These are phyloP conservation scores for Fomitopsis serialis DNA, from an alignment of 768 basidiomycete genomes.

Conservation along the genomic window DNA sequence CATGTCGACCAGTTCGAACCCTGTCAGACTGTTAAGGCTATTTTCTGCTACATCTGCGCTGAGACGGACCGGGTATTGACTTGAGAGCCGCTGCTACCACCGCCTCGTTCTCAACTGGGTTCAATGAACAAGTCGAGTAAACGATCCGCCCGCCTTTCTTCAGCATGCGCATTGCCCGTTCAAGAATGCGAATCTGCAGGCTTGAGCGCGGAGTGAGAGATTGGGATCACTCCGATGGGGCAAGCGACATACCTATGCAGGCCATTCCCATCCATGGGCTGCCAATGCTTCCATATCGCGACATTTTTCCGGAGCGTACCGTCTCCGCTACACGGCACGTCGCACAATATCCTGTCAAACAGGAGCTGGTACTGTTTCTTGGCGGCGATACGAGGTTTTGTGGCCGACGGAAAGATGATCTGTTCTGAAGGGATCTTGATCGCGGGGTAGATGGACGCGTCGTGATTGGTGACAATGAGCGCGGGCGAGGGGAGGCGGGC, in stretches of 20 bases:
- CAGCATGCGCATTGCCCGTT: conserved; percentile 89
- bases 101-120: conserved; percentile 96
- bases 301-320: conserved; percentile 94
- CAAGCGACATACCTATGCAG: conserved; percentile 66
- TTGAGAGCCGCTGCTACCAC: conserved; percentile 84
- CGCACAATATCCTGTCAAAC: conserved; percentile 93
- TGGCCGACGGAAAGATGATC: conserved; percentile 27
- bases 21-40: conserved; percentile 27
- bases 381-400: conserved; percentile 25
- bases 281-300: conserved; percentile 94
- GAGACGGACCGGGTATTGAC: conserved; percentile 53
- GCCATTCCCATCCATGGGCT: conserved; percentile 83
- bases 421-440: conserved; percentile 42
- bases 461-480: conserved; percentile 93
- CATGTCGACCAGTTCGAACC: conserved; percentile 77
- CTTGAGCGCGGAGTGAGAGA: conserved; percentile 32
- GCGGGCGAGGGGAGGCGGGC: conserved; percentile 88
- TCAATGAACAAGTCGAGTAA: conserved; percentile 96
- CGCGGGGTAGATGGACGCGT: conserved; percentile 81
- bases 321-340: conserved; percentile 97
- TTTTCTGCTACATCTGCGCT: not conserved
- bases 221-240: not conserved
- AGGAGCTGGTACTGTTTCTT: conserved; percentile 47
- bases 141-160: conserved; percentile 86
- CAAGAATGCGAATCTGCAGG: conserved; percentile 87